Percentiles rank a stretch among this genome's conserved stretches.
These are phyloP conservation scores for Candida ponderosae DNA, from an alignment of 805 yeast genomes.

Conservation along the genomic window DNA sequence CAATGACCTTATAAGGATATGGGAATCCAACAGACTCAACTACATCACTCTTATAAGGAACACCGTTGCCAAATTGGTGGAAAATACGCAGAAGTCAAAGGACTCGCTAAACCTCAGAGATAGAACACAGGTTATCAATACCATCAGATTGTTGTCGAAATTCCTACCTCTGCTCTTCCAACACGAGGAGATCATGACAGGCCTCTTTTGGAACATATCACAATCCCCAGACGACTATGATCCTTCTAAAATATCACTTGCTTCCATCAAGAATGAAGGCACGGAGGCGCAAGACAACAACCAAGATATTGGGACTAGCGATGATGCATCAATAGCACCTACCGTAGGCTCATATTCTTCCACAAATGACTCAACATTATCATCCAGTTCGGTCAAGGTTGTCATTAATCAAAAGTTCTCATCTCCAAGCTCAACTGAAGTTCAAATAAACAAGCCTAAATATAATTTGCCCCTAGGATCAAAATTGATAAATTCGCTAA, in stretches of 20 bases:
- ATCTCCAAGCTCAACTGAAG: constrained; percentile 12
- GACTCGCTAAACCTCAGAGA: not conserved
- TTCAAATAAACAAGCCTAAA: constrained; percentile 8
- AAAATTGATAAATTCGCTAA: constrained; percentile 27
- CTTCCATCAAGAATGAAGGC: constrained; percentile 15
- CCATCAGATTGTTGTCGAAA: not conserved
- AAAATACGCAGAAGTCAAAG: not conserved
- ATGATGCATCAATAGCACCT: constrained; percentile 7
- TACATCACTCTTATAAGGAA: not conserved
- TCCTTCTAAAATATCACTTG: not conserved
- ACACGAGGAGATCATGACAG: not conserved
- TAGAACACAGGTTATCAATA: not conserved
- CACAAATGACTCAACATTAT: constrained; percentile 8
- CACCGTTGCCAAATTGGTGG: not conserved
- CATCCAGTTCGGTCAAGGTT: constrained; percentile 10
- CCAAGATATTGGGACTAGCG: constrained; percentile 40
- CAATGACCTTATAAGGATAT: not conserved
- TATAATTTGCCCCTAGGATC: constrained; percentile 22
- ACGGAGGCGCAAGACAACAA: constrained; percentile 23
- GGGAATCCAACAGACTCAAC: not conserved
- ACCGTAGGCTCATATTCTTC: constrained; percentile 22
- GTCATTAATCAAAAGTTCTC: constrained; percentile 9
- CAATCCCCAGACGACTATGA: not conserved
- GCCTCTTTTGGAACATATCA: not conserved
- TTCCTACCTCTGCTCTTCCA: not conserved